Conservation (phyloP, 2,329 filamentous ascomycete genomes). For the Dryadomyces quercivorus region DNA sequence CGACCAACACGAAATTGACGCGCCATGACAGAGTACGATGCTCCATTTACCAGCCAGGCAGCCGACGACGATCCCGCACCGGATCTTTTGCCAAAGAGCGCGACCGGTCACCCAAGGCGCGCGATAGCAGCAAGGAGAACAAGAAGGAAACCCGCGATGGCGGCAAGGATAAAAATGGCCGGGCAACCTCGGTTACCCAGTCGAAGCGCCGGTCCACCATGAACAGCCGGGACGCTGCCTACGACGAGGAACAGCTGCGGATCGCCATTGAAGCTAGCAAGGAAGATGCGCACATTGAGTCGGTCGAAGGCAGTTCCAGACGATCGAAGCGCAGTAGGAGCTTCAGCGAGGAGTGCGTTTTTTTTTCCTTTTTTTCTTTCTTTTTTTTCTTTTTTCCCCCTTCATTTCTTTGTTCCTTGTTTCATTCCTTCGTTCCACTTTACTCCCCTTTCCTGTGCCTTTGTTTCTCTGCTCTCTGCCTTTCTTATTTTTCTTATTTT, state of each 20-base stretch:
- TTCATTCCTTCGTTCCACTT: no score
- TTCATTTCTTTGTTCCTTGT: not conserved
- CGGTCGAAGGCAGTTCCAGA: slow-evolving; percentile 38
- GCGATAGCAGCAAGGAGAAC: slow-evolving; percentile 31
- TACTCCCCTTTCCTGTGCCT: no score
- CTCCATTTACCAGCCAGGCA: slow-evolving; percentile 52
- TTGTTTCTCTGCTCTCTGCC: not conserved
- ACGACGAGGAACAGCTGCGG: slow-evolving; percentile 88
- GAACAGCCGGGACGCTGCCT: slow-evolving; percentile 91
- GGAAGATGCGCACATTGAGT: slow-evolving; percentile 49
- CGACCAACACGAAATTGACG: not conserved
- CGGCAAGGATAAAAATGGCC: slow-evolving; percentile 22
- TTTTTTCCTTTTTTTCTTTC: slow-evolving; percentile 23
- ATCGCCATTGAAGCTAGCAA: slow-evolving; percentile 93
- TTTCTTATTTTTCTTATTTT: not conserved
- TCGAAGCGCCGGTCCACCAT: slow-evolving; percentile 87
- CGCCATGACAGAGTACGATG: slow-evolving; percentile 42
- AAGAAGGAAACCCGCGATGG: not conserved
- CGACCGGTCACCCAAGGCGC: slow-evolving; percentile 38
- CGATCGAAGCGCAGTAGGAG: slow-evolving; percentile 73
- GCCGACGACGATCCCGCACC: slow-evolving; percentile 46
- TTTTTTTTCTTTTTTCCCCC: not conserved
- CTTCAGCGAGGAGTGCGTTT: slow-evolving; percentile 83
- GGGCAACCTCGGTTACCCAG: slow-evolving; percentile 35
- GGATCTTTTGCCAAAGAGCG: slow-evolving; percentile 53